Percentiles rank a stretch among this genome's conserved stretches.
These are phyloP conservation scores for Pythium oligandrum DNA, from an alignment of 352 stramenopile genomes.

Conservation along the genomic window DNA sequence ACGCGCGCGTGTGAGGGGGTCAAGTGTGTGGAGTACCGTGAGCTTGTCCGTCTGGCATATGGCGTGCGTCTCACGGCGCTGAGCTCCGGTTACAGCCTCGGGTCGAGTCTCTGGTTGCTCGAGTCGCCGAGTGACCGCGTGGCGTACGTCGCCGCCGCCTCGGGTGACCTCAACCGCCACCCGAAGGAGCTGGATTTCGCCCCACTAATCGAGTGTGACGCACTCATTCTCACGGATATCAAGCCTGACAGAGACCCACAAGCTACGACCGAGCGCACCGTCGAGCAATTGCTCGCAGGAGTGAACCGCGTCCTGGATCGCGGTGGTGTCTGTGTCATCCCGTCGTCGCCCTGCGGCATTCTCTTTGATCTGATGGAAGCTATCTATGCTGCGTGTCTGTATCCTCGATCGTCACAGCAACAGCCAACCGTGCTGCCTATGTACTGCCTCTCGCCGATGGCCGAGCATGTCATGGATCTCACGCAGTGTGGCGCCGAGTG, in stretches of 20 bases:
- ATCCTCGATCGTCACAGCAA: constrained; percentile 32
- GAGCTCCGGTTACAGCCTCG: constrained; percentile 72
- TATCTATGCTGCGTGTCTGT: constrained; percentile 36
- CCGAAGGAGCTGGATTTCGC: constrained; percentile 77
- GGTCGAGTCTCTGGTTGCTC: constrained; percentile 65
- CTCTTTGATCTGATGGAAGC: constrained; percentile 79
- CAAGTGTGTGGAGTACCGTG: constrained; percentile 52
- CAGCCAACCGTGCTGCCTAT: constrained; percentile 49
- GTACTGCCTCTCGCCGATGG: constrained; percentile 36
- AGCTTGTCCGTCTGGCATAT: constrained; percentile 55
- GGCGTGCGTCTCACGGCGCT: constrained; percentile 64
- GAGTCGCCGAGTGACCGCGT: constrained; percentile 63
- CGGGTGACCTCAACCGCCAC: constrained; percentile 80
- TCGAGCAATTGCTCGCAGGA: constrained; percentile 59
- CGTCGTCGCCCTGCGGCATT: constrained; percentile 49
- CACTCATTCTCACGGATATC: constrained; percentile 71
- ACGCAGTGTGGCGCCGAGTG: constrained; percentile 66
- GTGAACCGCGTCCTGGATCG: constrained; percentile 60
- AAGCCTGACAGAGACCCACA: constrained; percentile 71
- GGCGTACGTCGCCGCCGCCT: constrained; percentile 71
- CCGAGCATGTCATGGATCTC: constrained; percentile 40
- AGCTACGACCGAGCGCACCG: constrained; percentile 59
- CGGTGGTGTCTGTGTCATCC: constrained; percentile 65
- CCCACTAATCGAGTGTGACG: constrained; percentile 72
- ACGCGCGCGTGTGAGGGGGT: constrained; percentile 37